Conservation (phyloP, 192 early-diverging fungal species). For the Diversispora eburnea region DNA sequence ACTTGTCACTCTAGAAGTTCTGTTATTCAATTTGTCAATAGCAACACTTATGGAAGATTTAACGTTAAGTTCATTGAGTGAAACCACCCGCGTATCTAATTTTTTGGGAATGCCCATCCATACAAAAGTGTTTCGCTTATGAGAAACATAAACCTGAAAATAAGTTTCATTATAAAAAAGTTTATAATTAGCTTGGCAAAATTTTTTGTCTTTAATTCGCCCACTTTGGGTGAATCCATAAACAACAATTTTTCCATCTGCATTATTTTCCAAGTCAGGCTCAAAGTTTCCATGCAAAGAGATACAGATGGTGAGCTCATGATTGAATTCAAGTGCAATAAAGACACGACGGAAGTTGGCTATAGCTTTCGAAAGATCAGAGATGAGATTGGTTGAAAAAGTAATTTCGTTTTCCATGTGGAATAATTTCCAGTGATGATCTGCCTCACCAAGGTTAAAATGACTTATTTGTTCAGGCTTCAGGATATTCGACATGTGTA, state of each 20-base stretch:
- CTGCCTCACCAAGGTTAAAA: background rate
- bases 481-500: background rate
- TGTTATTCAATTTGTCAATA: background rate
- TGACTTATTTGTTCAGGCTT: background rate
- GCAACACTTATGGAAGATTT: slow-evolving; percentile 1
- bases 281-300: background rate
- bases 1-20: background rate
- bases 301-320: background rate
- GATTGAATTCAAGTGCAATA: background rate
- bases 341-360: background rate
- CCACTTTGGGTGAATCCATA: background rate
- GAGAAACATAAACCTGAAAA: background rate
- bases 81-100: background rate
- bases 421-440: slow-evolving; percentile 3
- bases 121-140: slow-evolving; percentile 1
- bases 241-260: background rate
- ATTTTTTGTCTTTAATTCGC: background rate
- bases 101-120: background rate
- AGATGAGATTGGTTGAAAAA: background rate
- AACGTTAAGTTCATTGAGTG: background rate
- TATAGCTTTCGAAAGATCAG: background rate
- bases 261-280: background rate
- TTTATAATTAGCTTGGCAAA: background rate
- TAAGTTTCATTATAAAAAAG: background rate
- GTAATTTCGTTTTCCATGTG: background rate